These are phyloP conservation scores for Aotearoamyces nothofagi DNA, from an alignment of 2,329 filamentous ascomycete species.

Conservation along the genomic window DNA sequence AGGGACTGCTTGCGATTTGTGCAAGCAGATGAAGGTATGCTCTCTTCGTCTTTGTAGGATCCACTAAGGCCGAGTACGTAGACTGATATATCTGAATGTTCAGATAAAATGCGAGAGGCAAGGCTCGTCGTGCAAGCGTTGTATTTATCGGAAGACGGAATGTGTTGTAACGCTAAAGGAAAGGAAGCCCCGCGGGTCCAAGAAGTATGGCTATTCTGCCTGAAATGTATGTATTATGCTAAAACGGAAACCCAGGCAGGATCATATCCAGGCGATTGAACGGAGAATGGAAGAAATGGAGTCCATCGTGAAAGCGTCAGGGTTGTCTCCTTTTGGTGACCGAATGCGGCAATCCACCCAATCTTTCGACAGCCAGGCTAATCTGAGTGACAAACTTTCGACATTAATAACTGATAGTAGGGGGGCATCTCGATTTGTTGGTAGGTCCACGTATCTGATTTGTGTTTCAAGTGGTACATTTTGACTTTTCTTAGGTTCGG, in stretches of 20 bases:
- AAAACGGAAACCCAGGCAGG: neutral
- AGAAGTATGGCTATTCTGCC: slow-evolving; percentile 3
- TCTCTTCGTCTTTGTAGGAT: neutral
- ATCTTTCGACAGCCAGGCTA: slow-evolving; percentile 1
- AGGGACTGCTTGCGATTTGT: slow-evolving; percentile 6
- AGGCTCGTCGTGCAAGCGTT: slow-evolving; percentile 1
- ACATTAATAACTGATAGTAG: slow-evolving; percentile 3
- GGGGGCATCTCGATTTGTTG: slow-evolving; percentile 1
- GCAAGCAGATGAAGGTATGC: slow-evolving; percentile 6
- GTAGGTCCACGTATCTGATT: too few species aligned
- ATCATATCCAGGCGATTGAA: slow-evolving; percentile 2
- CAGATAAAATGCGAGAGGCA: slow-evolving; percentile 3
- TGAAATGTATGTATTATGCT: too few species aligned
- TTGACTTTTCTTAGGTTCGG: slow-evolving; percentile 1
- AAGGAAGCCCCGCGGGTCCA: slow-evolving; percentile 2
- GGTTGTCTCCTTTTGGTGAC: neutral
- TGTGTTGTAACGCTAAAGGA: slow-evolving; percentile 3
- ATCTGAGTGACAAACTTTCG: slow-evolving; percentile 3
- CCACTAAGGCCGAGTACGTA: slow-evolving; percentile 1
- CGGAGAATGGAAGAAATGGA: slow-evolving; percentile 3
- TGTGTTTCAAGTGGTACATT: too few species aligned
- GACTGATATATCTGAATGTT: neutral
- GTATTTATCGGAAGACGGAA: slow-evolving; percentile 1
- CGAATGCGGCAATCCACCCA: neutral
- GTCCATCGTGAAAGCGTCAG: slow-evolving; percentile 3